Evolutionary conservation across 1,284 basidiomycete genomes (phyloP).

Genomic region (Tausonia pullulans): DNA sequence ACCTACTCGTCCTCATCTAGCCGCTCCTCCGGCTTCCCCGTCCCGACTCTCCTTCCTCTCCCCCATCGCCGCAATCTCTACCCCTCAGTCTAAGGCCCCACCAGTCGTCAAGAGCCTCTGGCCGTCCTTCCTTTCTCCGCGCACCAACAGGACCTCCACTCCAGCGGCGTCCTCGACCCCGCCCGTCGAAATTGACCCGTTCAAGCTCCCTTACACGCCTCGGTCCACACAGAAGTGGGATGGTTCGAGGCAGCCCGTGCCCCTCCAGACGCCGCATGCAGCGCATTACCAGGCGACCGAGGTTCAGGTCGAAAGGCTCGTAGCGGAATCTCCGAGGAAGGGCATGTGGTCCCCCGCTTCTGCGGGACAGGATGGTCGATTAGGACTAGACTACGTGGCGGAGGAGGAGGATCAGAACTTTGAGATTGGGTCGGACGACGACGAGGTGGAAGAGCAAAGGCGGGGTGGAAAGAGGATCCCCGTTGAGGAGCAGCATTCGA

Average conservation of each 20-base stretch:
- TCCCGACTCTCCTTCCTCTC: too few relatives aligned
- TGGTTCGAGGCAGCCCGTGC: too few relatives aligned
- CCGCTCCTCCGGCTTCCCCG: too few relatives aligned
- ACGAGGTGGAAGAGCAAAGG: constrained; percentile 17
- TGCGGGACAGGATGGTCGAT: constrained; percentile 35
- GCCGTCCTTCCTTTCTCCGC: too few relatives aligned
- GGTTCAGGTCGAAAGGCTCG: constrained; percentile 59
- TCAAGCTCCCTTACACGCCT: background rate
- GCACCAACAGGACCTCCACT: constrained; percentile 25
- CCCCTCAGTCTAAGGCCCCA: too few relatives aligned
- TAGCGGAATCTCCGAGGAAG: constrained; percentile 48
- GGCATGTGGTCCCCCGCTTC: constrained; percentile 53
- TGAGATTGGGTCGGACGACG: constrained; percentile 10
- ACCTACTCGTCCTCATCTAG: too few relatives aligned
- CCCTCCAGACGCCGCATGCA: constrained; percentile 54
- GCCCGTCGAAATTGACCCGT: background rate
- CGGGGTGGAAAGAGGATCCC: too few relatives aligned
- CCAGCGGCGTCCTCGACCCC: constrained; percentile 28
- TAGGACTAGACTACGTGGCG: constrained; percentile 16
- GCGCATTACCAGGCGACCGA: constrained; percentile 65
- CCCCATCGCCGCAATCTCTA: too few relatives aligned
- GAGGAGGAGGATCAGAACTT: constrained; percentile 9
- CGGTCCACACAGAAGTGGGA: background rate
- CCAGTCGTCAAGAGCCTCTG: too few relatives aligned
- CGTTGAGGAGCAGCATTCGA: background rate